Evolutionary conservation across 371 early-diverging fungal genomes (phyloP).

Genomic region (Zychaea mexicana): DNA sequence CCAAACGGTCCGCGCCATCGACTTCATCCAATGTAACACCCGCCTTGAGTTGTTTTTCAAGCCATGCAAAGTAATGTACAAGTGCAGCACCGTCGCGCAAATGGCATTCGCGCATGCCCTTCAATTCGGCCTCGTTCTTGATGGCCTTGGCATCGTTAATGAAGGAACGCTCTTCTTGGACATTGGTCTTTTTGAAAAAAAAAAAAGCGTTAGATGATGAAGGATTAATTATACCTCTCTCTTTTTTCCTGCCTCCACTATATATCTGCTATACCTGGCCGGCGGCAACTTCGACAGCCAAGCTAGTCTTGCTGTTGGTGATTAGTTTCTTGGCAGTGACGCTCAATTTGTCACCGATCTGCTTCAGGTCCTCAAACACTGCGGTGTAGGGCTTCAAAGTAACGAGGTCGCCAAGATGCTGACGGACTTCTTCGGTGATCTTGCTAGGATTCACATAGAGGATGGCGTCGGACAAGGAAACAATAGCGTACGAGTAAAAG

Average conservation of each 20-base stretch:
- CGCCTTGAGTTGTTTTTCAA: constrained; percentile 67
- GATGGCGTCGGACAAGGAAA: constrained; percentile 68
- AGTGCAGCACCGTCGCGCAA: constrained; percentile 94
- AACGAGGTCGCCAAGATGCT: constrained; percentile 69
- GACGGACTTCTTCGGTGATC: constrained; percentile 51
- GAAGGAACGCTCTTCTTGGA: constrained; percentile 66
- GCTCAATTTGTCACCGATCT: constrained; percentile 26
- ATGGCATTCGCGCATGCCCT: constrained; percentile 95
- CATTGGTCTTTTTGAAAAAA: constrained; percentile 3
- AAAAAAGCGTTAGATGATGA: too few species aligned
- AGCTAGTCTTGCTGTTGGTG: constrained; percentile 63
- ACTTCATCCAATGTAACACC: constrained; percentile 69
- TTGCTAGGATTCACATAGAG: constrained; percentile 86
- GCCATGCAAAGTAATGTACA: constrained; percentile 92
- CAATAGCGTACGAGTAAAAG: constrained; percentile 91
- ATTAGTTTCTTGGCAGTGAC: constrained; percentile 55
- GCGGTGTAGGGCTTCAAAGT: constrained; percentile 72
- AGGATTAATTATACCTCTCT: too few species aligned
- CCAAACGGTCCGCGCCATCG: constrained; percentile 82
- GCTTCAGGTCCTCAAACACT: constrained; percentile 75
- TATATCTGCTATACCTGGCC: constrained; percentile 25
- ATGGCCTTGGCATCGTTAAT: constrained; percentile 84
- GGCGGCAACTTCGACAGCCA: constrained; percentile 68
- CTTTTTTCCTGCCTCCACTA: neutral
- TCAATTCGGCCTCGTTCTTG: constrained; percentile 91